phyloP scores from a whole-genome alignment of 768 basidiomycete genomes.

The Leccinellum luteum region DNA sequence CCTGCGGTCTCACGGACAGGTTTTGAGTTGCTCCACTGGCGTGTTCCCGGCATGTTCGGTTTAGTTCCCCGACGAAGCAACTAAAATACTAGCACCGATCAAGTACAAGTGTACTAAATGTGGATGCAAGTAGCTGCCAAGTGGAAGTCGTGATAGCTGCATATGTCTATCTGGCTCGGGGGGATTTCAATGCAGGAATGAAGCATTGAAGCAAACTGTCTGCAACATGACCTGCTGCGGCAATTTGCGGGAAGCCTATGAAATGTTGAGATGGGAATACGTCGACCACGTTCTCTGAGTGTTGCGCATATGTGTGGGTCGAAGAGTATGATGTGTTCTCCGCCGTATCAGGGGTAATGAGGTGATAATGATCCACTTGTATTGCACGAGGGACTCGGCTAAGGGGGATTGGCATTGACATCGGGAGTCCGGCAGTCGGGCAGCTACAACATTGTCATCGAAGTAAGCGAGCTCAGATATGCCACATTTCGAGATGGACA shows the following conservation, averaged over 20 bases:
- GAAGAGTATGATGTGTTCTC: neutral
- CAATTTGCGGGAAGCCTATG: neutral
- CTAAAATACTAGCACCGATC: constrained; percentile 1
- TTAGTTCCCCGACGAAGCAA: neutral
- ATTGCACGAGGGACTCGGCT: neutral
- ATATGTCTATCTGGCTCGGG: neutral
- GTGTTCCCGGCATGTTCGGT: constrained; percentile 1
- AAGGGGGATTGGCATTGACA: neutral
- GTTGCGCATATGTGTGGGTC: neutral
- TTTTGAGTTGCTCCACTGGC: neutral
- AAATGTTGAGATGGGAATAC: neutral
- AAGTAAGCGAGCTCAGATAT: constrained; percentile 7
- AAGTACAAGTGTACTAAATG: neutral
- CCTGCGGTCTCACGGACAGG: constrained; percentile 5
- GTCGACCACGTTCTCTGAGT: neutral
- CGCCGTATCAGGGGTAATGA: constrained; percentile 6
- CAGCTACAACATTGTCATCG: constrained; percentile 6
- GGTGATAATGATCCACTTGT: constrained; percentile 4
- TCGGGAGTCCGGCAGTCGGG: constrained; percentile 2
- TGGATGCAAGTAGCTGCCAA: neutral
- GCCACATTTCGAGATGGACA: constrained; percentile 13
- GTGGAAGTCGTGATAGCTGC: neutral
- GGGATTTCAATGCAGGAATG: neutral
- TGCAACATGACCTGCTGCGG: constrained; percentile 6
- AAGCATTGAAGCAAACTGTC: neutral